These are phyloP conservation scores for Tricladium varicosporioides DNA, from an alignment of 2,329 filamentous ascomycete genomes.

Conservation along the genomic window DNA sequence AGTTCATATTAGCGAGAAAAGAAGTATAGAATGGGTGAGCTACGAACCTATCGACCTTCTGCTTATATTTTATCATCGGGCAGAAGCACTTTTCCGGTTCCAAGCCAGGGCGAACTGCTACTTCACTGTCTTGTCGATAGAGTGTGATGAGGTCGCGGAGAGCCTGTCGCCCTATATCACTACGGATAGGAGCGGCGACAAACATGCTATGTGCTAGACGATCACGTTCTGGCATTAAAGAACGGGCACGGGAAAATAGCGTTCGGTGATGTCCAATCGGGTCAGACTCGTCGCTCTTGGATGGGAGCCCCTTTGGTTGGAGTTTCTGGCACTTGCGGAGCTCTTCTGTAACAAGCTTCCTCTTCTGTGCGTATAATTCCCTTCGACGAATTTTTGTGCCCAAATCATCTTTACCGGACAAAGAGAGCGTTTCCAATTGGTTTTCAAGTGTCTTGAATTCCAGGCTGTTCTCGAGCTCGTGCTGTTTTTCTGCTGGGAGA, in stretches of 20 bases:
- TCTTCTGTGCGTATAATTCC: conserved; percentile 7
- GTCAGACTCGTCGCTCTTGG: conserved; percentile 1
- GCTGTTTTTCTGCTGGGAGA: conserved; percentile 4
- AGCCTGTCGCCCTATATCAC: conserved; percentile 15
- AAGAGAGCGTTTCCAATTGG: conserved; percentile 1
- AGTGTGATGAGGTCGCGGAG: conserved; percentile 25
- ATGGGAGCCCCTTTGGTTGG: conserved; percentile 6
- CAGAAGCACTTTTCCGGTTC: conserved; percentile 24
- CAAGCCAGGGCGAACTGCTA: conserved; percentile 21
- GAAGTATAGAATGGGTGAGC: background rate
- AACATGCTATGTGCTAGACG: conserved; percentile 25
- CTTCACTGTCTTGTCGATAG: conserved; percentile 19
- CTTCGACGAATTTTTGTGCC: background rate
- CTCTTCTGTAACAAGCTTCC: conserved; percentile 12
- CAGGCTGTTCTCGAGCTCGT: conserved; percentile 7
- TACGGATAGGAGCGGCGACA: conserved; percentile 22
- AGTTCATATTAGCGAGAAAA: conserved; percentile 4
- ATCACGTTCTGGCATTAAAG: conserved; percentile 22
- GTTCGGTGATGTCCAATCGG: conserved; percentile 6
- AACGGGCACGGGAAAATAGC: conserved; percentile 16
- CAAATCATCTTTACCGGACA: background rate
- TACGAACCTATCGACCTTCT: conserved; percentile 15
- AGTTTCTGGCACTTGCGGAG: conserved; percentile 4
- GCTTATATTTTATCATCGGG: conserved; percentile 7
- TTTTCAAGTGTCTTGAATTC: conserved; percentile 9